Base-by-base conservation (phyloP, 352 stramenopile genomes). In the Albugo candida region DNA sequence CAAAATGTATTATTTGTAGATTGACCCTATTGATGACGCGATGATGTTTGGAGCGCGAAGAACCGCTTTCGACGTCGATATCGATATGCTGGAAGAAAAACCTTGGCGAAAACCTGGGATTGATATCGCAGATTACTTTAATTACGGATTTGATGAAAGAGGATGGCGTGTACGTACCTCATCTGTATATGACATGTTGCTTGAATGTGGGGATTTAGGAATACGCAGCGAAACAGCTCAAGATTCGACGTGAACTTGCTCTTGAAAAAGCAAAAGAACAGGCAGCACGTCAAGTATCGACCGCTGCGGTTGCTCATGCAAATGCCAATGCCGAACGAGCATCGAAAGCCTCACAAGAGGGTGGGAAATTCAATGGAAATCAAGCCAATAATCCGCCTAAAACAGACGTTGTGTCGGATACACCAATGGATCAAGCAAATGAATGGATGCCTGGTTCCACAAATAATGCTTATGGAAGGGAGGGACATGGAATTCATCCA, bases 111-210 rank as follows among this genome's bases (percentile, higher is more conserved):
- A 92, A 49, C 81, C 79, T 1, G 81, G 83, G 20, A 77, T 93
- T 19, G 84, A 95, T 63, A 92, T 95, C 50, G 91, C 77, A 14
- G 83, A 95, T 63, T 95, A 94, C 56, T 95, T 95, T 49, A 95
- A 95, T 61, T 95, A 95, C 50, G 84, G 83, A 13, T 95, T 95
- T 56, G 84, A 92, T 48, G 84, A 95, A 58, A 63, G 87, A 41
- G 83, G 71, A 46, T 89, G 76, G 76, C 54, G 65, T 39, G 74
- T 80, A 59, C 46, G 63, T 36, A 47, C 12, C 2, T 48, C 18
- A n/a, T 13, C 31, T 12, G 19, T 19, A 50, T 37, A 8, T 49
- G 14, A n/a, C 18, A 27, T 35, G 6, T 51, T 5, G 13, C 5
- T 20, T 13, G 49, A 13, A 40, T 19, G 16, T 36, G 36, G 11